Evolutionary conservation across 2,329 filamentous ascomycete genomes (phyloP).

Genomic region (Stachybotrys echinatus): DNA sequence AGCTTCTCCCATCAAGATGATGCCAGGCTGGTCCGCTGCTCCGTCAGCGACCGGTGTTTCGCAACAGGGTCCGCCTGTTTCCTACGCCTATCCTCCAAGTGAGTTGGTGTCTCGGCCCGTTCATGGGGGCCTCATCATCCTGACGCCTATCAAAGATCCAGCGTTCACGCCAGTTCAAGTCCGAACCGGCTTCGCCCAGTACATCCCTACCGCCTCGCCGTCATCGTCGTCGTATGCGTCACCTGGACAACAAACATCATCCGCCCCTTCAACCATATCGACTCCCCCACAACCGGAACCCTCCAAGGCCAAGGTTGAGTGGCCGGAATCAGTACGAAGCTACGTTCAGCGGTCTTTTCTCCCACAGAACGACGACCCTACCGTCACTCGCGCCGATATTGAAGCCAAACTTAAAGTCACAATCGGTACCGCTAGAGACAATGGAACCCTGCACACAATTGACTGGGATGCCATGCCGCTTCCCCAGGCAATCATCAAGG

Average conservation of each 20-base stretch:
- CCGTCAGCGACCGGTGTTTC: constrained; percentile 36
- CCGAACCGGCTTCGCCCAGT: constrained; percentile 53
- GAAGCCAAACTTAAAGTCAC: constrained; percentile 79
- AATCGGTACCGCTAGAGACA: constrained; percentile 77
- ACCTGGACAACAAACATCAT: constrained; percentile 13
- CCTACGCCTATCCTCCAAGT: constrained; percentile 34
- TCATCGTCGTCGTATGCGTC: constrained; percentile 22
- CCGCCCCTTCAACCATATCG: constrained; percentile 17
- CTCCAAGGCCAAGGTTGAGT: constrained; percentile 63
- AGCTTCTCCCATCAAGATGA: constrained; percentile 21
- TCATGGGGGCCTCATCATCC: no score
- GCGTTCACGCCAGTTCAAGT: constrained; percentile 59
- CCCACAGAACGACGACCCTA: constrained; percentile 59
- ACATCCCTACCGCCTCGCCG: constrained; percentile 28
- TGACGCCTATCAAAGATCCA: constrained; percentile 33
- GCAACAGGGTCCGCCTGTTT: constrained; percentile 25
- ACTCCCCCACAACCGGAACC: constrained; percentile 21
- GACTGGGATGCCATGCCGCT: constrained; percentile 82
- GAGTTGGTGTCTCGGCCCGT: no score
- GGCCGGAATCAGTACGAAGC: constrained; percentile 74
- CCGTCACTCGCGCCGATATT: constrained; percentile 64
- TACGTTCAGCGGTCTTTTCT: constrained; percentile 91
- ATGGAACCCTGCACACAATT: constrained; percentile 62
- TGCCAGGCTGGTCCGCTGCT: constrained; percentile 30
- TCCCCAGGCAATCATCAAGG: constrained; percentile 76